phyloP scores from a whole-genome alignment of 192 early-diverging fungal species.

The Mortierella claussenii region DNA sequence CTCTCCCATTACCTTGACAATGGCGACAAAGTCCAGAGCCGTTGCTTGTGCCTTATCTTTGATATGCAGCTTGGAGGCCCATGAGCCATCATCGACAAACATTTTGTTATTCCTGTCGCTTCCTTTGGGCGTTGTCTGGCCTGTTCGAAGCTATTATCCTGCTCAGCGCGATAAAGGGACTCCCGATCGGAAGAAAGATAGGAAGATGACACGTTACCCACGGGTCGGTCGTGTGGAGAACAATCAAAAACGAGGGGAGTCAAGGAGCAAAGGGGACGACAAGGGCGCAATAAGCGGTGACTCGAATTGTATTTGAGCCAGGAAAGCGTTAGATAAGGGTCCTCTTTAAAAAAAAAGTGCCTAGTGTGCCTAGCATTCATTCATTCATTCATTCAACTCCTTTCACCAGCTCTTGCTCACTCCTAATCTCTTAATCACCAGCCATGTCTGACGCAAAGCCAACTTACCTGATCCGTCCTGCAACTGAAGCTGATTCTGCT shows the following conservation, averaged over 20 bases:
- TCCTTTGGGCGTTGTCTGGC: too few relatives aligned
- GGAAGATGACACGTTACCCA: too few relatives aligned
- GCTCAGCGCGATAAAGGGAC: too few relatives aligned
- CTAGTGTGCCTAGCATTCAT: too few relatives aligned
- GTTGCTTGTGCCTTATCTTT: slow-evolving; percentile 46
- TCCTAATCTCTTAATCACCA: too few relatives aligned
- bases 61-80: slow-evolving; percentile 34
- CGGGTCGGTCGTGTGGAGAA: background rate
- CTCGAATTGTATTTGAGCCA: slow-evolving; percentile 16
- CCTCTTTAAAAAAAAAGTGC: background rate
- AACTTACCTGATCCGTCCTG: slow-evolving; percentile 48
- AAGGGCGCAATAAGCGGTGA: slow-evolving; percentile 3
- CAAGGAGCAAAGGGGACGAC: background rate
- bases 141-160: too few relatives aligned
- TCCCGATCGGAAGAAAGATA: too few relatives aligned
- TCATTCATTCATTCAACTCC: background rate
- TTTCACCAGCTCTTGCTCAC: too few relatives aligned
- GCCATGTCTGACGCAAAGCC: background rate
- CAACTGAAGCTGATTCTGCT: slow-evolving; percentile 50
- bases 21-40: slow-evolving; percentile 22
- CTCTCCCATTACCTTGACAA: slow-evolving; percentile 29
- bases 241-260: background rate
- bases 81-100: slow-evolving; percentile 47
- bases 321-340: background rate
- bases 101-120: background rate